Evolutionary conservation across 345 rosid genomes (phyloP).

Genomic region (Noccaea bulbosa): DNA sequence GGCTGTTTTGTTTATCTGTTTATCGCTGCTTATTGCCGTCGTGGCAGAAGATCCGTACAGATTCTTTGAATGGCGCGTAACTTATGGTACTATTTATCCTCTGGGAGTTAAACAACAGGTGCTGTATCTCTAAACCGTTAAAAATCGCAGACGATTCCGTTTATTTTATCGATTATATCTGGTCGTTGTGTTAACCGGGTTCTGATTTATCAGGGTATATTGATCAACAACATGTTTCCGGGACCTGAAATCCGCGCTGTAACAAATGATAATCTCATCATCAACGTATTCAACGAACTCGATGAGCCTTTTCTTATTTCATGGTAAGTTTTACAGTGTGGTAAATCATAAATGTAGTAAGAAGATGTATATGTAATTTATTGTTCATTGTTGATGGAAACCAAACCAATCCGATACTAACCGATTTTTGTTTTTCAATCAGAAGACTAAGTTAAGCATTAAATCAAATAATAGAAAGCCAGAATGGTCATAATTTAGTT

Average conservation of each 20-base stretch:
- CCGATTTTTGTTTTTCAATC: too few relatives aligned
- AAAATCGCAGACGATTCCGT: too few relatives aligned
- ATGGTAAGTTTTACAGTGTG: constrained; percentile 2
- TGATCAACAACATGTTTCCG: constrained; percentile 48
- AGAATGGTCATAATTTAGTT: too few relatives aligned
- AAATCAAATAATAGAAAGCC: too few relatives aligned
- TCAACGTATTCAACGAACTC: constrained; percentile 65
- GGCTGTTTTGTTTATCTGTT: not conserved
- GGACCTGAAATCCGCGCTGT: constrained; percentile 76
- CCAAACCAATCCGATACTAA: too few relatives aligned
- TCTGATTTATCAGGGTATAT: constrained; percentile 33
- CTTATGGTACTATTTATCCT: constrained; percentile 32
- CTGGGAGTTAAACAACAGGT: constrained; percentile 31
- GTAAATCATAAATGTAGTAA: too few relatives aligned
- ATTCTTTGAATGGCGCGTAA: constrained; percentile 34
- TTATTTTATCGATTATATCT: not conserved
- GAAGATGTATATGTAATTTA: too few relatives aligned
- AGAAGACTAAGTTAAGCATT: too few relatives aligned
- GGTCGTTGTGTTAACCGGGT: not conserved
- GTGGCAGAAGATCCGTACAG: constrained; percentile 21
- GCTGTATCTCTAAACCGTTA: not conserved
- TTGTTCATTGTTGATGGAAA: too few relatives aligned
- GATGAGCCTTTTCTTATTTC: constrained; percentile 64
- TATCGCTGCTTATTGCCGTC: constrained; percentile 13
- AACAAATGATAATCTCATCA: constrained; percentile 72